These are phyloP conservation scores for Craspedostauros australis DNA, from an alignment of 108 stramenopile genomes.

Conservation along the genomic window DNA sequence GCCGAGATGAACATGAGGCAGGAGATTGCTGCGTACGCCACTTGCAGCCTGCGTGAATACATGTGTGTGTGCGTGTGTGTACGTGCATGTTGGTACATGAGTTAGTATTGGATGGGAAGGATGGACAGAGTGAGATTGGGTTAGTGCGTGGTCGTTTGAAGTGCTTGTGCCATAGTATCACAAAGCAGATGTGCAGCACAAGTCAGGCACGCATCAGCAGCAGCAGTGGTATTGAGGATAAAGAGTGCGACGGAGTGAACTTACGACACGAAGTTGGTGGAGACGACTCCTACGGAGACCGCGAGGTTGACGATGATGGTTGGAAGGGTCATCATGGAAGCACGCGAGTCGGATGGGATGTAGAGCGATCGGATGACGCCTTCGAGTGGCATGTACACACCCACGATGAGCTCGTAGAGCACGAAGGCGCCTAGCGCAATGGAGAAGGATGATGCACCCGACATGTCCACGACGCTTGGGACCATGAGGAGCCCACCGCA, in stretches of 20 bases:
- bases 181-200: background rate
- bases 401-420: constrained; percentile 38
- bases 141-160: background rate
- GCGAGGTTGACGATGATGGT: constrained; percentile 31
- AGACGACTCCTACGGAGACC: constrained; percentile 22
- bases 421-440: constrained; percentile 26
- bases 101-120: background rate
- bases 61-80: background rate
- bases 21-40: background rate
- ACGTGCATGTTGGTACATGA: background rate
- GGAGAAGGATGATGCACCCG: constrained; percentile 16
- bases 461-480: constrained; percentile 13
- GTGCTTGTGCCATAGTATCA: background rate
- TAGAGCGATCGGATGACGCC: constrained; percentile 41
- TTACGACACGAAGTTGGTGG: constrained; percentile 17
- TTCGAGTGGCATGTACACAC: constrained; percentile 38
- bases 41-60: constrained; percentile 1
- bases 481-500: constrained; percentile 20
- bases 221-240: background rate
- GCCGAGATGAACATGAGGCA: constrained; percentile 1
- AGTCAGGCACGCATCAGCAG: background rate
- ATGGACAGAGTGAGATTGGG: background rate
- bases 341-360: constrained; percentile 28
- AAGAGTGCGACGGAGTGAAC: background rate
- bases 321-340: constrained; percentile 38